Percentiles rank a stretch among this genome's conserved stretches.
Conservation (phyloP, 208 protist species). For the Tetramitus jugosus region DNA sequence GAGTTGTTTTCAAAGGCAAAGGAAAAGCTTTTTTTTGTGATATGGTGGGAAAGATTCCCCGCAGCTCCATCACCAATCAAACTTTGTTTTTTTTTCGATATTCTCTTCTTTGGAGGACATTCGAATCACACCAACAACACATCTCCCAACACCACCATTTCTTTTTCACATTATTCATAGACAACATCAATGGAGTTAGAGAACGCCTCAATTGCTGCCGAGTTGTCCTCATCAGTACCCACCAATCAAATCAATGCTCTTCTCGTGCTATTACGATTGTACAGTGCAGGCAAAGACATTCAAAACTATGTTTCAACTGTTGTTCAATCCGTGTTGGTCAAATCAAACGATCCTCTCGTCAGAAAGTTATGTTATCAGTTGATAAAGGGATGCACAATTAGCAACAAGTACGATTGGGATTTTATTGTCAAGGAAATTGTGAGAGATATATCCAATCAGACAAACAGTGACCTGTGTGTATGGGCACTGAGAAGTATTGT, state of each 20-base stretch:
- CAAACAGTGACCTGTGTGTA: not conserved
- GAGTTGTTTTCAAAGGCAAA: too few relatives aligned
- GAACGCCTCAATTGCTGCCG: not conserved
- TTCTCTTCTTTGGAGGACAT: too few relatives aligned
- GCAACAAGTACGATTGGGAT: conserved; percentile 13
- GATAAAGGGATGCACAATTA: not conserved
- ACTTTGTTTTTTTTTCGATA: too few relatives aligned
- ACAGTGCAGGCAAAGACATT: conserved; percentile 12
- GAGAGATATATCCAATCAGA: not conserved
- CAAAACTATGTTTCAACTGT: conserved; percentile 12
- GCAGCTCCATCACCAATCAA: too few relatives aligned
- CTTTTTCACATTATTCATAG: too few relatives aligned
- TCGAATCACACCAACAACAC: too few relatives aligned
- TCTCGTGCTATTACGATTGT: not conserved
- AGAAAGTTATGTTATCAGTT: conserved; percentile 22
- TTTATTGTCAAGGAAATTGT: conserved; percentile 14
- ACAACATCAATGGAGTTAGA: conserved; percentile 26
- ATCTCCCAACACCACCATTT: too few relatives aligned
- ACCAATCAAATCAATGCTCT: conserved; percentile 4
- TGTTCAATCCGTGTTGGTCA: conserved; percentile 13
- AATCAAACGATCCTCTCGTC: not conserved
- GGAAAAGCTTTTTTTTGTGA: too few relatives aligned
- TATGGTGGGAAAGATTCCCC: too few relatives aligned
- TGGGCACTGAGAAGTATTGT: not conserved
- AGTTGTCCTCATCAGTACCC: not conserved